Conservation (phyloP, 805 yeast genomes). For the Ogataea minuta region DNA sequence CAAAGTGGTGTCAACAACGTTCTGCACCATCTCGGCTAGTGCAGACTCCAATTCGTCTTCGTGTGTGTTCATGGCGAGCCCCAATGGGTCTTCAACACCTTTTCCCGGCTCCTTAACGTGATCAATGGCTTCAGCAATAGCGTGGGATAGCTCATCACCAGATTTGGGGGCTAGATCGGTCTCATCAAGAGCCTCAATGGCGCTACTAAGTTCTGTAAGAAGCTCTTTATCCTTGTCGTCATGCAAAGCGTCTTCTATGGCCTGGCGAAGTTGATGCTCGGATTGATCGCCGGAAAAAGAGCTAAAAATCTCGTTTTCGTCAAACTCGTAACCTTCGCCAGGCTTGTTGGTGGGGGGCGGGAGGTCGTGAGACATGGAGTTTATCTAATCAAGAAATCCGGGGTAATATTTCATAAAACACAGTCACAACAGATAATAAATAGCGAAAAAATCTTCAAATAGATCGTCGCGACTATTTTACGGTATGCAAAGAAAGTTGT, state of each 20-base stretch:
- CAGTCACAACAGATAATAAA: constrained; percentile 20
- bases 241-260: constrained; percentile 16
- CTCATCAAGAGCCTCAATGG: constrained; percentile 26
- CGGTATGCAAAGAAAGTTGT: not conserved
- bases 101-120: constrained; percentile 7
- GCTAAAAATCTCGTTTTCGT: constrained; percentile 16
- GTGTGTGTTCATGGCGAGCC: constrained; percentile 10
- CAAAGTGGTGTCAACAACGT: constrained; percentile 43
- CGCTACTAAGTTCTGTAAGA: constrained; percentile 26
- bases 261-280: constrained; percentile 15
- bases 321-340: constrained; percentile 13
- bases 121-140: constrained; percentile 27
- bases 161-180: constrained; percentile 3
- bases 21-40: constrained; percentile 53
- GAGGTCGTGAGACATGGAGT: constrained; percentile 11
- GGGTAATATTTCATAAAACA: constrained; percentile 25
- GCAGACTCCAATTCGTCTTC: constrained; percentile 49
- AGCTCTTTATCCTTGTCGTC: constrained; percentile 18
- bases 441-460: constrained; percentile 3
- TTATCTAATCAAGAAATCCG: constrained; percentile 23
- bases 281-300: constrained; percentile 4
- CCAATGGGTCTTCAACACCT: constrained; percentile 3
- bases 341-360: constrained; percentile 10
- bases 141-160: constrained; percentile 22
- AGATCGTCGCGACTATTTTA: not conserved